A percentile compares a stretch with the other conserved stretches of the same genome.
phyloP scores from a whole-genome alignment of 1,284 basidiomycete species.

The Irpex sp. region DNA sequence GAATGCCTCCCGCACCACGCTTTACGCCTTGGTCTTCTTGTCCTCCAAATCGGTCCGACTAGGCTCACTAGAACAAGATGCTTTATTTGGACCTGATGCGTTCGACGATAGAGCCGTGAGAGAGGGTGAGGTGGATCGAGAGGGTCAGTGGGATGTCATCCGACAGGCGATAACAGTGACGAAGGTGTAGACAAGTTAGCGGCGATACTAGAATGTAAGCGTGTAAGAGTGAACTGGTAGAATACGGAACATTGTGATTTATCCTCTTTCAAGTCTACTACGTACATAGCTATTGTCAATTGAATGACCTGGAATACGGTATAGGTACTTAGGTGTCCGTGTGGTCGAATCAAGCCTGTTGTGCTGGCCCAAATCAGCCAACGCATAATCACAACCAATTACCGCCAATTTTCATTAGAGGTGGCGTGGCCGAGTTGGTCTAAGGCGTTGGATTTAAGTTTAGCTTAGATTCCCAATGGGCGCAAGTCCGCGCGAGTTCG shows the following conservation, averaged over 20 bases:
- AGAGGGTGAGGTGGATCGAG: background rate
- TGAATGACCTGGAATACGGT: too few species aligned
- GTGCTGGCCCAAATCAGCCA: background rate
- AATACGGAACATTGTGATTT: too few species aligned
- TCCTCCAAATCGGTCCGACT: background rate
- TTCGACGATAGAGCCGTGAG: background rate
- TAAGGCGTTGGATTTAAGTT: constrained; percentile 83
- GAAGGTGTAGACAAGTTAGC: background rate
- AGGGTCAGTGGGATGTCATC: background rate
- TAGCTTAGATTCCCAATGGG: constrained; percentile 69
- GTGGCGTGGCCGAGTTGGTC: constrained; percentile 79
- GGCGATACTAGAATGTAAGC: too few species aligned
- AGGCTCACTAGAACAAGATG: background rate
- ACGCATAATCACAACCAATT: background rate
- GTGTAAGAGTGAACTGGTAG: too few species aligned
- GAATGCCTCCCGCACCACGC: background rate
- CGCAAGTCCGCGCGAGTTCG: constrained; percentile 77
- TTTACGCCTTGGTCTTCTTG: background rate
- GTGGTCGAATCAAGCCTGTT: too few species aligned
- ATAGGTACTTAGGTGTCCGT: too few species aligned
- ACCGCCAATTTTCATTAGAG: constrained; percentile 18
- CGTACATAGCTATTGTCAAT: too few species aligned
- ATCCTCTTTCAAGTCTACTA: too few species aligned
- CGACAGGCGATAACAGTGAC: background rate
- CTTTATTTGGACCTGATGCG: background rate